Base-by-base conservation (phyloP, 768 basidiomycete genomes). In the Mrakia frigida region DNA sequence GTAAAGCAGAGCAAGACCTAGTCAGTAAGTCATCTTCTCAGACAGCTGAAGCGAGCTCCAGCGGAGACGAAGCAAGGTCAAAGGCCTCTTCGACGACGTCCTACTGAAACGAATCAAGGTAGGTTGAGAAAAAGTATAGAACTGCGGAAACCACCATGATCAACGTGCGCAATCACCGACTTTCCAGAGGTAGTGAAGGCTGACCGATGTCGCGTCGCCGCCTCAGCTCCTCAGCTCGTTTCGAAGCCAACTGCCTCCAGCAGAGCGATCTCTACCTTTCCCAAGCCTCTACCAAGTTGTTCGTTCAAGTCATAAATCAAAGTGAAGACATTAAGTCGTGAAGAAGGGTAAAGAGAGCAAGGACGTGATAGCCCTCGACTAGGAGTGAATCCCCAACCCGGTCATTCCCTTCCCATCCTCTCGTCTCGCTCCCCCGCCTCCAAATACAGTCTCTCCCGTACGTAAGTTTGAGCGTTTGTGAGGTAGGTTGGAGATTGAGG, bases 131-230 rank as follows among this genome's bases (percentile, higher is more conserved):
- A n/a, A n/a, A n/a, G n/a, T n/a, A n/a, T n/a, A n/a, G n/a, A 46
- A 10, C 14, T 46, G 2, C 6, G 72, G 23, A 21, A 33, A 16
- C 3, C 25, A 61, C 56, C 76, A 33, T 77, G 76, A n/a, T 77
- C 76, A 31, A 77, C 76, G 65, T 77, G 76, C 21, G 76, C 76
- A 37, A 77, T 59, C 21, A 77, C 76, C 21, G 76, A n/a, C n/a
- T n/a, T n/a, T n/a, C n/a, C n/a, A n/a, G n/a, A n/a, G n/a, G n/a
- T n/a, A n/a, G n/a, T n/a, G n/a, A n/a, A n/a, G n/a, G n/a, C n/a
- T n/a, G n/a, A n/a, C n/a, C n/a, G n/a, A n/a, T n/a, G n/a, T n/a
- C n/a, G n/a, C n/a, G n/a, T n/a, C n/a, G n/a, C n/a, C n/a, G n/a
- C n/a, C n/a, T n/a, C n/a, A n/a, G n/a, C n/a, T n/a, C n/a, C n/a